Evolutionary conservation across 148 eudicot species (phyloP), one percentile per base, ranked within the genome.

Genomic region (Vaccinium vitisidaea): DNA sequence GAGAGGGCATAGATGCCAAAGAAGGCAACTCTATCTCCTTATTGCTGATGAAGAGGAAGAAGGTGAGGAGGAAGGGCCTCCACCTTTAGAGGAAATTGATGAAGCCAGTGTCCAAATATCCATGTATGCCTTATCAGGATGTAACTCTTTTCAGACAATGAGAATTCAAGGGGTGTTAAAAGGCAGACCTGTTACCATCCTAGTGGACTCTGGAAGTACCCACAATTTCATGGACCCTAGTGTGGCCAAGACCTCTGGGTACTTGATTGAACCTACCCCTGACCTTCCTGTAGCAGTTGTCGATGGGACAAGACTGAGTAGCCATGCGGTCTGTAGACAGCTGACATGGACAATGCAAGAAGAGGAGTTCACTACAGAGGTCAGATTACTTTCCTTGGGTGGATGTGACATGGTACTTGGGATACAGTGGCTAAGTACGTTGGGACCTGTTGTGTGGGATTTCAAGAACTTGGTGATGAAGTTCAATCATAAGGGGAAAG

Each of bases 191-290:
- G 14, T 63, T 2, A 63, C 27, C 1, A 63, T 63, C 1, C 27
- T 63, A 5, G 5, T 63, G 0, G 69, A 63, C 2, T 3, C 69
- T 4, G 69, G 69, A 4, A 63, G 69, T 8, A 63, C 69, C 0
- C 27, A 63, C 5, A 63, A 63, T 2, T 63, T 63, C 14, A 8
- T 21, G 69, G 69, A 21, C 1, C 27, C 69, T 2, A 6, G 27
- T 0, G 27, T 63, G 1, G 69, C 25, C 2, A 63, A 63, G 8
- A 3, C 8, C 2, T 19, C 69, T 0, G 0, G 25, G 2, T 3
- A 7, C 0, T 5, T 5, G 11, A 25, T 63, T 2, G 25, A 63
- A n/a, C 27, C 27, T 0, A n/a, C 69, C 0, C 1, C 0, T 7
- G 25, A 19, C 0, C 8, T n/a, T 0, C 8, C 69, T 0, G 69